Evolutionary conservation across 2,329 filamentous ascomycete species (phyloP).

Genomic region (Mollisiaceae sp.): DNA sequence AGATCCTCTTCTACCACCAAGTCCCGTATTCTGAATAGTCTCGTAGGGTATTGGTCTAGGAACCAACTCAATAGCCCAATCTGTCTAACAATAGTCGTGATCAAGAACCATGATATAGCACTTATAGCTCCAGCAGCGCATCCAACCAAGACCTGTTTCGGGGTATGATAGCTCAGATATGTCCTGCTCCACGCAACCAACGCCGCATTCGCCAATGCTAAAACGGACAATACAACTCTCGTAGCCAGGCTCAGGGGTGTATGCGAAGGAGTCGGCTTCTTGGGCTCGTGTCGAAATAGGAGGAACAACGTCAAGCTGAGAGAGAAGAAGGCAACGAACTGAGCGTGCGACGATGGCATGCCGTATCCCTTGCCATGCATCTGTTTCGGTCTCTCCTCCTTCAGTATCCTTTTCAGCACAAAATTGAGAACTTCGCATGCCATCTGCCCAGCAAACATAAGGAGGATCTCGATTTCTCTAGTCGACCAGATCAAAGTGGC

Average conservation of each 20-base stretch:
- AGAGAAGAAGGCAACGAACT: slow-evolving; percentile 93
- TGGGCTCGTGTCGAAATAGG: slow-evolving; percentile 75
- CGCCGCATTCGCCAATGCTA: slow-evolving; percentile 65
- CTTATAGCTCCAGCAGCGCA: slow-evolving; percentile 71
- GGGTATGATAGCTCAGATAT: slow-evolving; percentile 93
- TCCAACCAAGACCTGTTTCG: slow-evolving; percentile 84
- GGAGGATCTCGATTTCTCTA: slow-evolving; percentile 83
- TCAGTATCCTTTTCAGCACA: slow-evolving; percentile 84
- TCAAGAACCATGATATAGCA: slow-evolving; percentile 78
- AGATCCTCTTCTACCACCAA: slow-evolving; percentile 87
- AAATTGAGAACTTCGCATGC: slow-evolving; percentile 93
- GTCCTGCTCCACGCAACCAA: slow-evolving; percentile 81
- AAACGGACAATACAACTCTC: slow-evolving; percentile 58
- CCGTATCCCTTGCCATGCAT: slow-evolving; percentile 92
- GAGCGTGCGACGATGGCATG: slow-evolving; percentile 95
- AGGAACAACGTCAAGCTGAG: slow-evolving; percentile 85
- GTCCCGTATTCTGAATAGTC: slow-evolving; percentile 77
- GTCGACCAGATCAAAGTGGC: slow-evolving; percentile 88
- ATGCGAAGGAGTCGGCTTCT: slow-evolving; percentile 46
- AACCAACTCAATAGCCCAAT: slow-evolving; percentile 74
- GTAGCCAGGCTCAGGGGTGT: slow-evolving; percentile 65
- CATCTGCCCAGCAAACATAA: slow-evolving; percentile 93
- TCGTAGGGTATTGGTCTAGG: slow-evolving; percentile 67
- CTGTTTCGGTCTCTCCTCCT: slow-evolving; percentile 85
- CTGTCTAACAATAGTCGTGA: slow-evolving; percentile 69